Conservation (phyloP, 768 basidiomycete species). For the Daedalea quercina region DNA sequence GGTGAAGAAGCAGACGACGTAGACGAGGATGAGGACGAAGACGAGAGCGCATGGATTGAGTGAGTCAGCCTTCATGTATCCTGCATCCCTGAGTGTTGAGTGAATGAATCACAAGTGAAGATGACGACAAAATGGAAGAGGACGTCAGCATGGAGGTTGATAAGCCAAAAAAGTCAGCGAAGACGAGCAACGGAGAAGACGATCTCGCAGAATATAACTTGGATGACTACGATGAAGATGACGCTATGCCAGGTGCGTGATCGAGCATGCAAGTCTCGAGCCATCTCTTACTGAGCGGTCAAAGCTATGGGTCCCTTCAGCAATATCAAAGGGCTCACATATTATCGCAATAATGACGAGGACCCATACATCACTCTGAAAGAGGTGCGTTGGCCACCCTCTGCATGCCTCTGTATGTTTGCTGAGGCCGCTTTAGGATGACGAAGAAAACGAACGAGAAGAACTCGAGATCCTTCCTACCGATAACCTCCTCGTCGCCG, state of each 20-base stretch:
- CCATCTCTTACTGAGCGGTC: not conserved
- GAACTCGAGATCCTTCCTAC: constrained; percentile 85
- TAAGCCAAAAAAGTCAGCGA: constrained; percentile 18
- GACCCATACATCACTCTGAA: constrained; percentile 97
- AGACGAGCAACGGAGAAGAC: constrained; percentile 33
- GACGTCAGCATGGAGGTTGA: constrained; percentile 35
- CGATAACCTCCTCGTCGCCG: constrained; percentile 88
- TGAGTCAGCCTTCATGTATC: constrained; percentile 37
- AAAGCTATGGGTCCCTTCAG: constrained; percentile 78
- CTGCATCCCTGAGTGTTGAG: constrained; percentile 8
- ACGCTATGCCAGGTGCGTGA: constrained; percentile 28
- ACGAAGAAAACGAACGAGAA: constrained; percentile 76
- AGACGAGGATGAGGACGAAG: constrained; percentile 30
- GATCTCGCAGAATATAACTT: constrained; percentile 85
- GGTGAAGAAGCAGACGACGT: constrained; percentile 59
- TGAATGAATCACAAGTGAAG: constrained; percentile 31
- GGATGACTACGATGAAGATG: constrained; percentile 89
- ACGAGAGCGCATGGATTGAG: constrained; percentile 76
- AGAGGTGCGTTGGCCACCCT: constrained; percentile 55
- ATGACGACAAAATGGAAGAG: constrained; percentile 56
- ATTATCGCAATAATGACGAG: constrained; percentile 85
- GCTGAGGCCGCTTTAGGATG: constrained; percentile 36
- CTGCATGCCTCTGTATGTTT: constrained; percentile 3
- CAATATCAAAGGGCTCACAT: constrained; percentile 91
- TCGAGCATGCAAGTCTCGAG: too few species aligned